A percentile compares a stretch with the other conserved stretches of the same genome.
These are phyloP conservation scores for Talaromyces sp. DNA, from an alignment of 2,329 filamentous ascomycete genomes.

Conservation along the genomic window DNA sequence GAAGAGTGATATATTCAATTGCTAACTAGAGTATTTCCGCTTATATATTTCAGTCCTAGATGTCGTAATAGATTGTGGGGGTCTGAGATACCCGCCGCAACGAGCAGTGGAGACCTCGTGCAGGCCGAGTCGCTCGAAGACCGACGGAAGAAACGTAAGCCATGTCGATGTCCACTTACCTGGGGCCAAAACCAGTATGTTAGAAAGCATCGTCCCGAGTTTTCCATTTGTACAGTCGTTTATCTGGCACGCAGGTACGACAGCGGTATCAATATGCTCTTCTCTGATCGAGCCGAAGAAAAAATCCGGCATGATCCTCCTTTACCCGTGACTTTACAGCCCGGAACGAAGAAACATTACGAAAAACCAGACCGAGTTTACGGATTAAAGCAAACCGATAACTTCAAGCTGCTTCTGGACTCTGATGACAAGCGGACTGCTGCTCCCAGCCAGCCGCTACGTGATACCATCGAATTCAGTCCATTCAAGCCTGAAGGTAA, in stretches of 20 bases:
- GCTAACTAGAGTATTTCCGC: too few relatives aligned
- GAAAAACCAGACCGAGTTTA: slow-evolving; percentile 12
- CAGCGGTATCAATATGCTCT: slow-evolving; percentile 4
- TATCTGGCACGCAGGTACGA: not conserved
- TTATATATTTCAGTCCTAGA: slow-evolving; percentile 1
- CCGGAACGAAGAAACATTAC: not conserved
- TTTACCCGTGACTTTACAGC: not conserved
- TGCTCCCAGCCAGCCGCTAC: not conserved
- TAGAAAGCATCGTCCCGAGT: too few relatives aligned
- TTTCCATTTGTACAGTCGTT: too few relatives aligned
- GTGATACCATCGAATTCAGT: slow-evolving; percentile 8
- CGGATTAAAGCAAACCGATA: slow-evolving; percentile 9
- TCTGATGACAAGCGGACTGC: not conserved
- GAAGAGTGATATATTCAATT: too few relatives aligned
- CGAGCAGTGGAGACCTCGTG: not conserved
- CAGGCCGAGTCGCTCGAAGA: not conserved
- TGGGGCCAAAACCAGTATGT: too few relatives aligned
- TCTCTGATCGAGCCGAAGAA: slow-evolving; percentile 9
- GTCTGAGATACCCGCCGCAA: slow-evolving; percentile 2
- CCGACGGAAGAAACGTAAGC: not conserved
- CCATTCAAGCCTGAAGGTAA: slow-evolving; percentile 10
- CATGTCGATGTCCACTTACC: not conserved
- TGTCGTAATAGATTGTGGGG: slow-evolving; percentile 9
- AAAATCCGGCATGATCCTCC: slow-evolving; percentile 7
- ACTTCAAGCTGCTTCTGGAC: slow-evolving; percentile 11